Conservation (phyloP, 2,329 filamentous ascomycete genomes). For the Sclerotinia nivalis region DNA sequence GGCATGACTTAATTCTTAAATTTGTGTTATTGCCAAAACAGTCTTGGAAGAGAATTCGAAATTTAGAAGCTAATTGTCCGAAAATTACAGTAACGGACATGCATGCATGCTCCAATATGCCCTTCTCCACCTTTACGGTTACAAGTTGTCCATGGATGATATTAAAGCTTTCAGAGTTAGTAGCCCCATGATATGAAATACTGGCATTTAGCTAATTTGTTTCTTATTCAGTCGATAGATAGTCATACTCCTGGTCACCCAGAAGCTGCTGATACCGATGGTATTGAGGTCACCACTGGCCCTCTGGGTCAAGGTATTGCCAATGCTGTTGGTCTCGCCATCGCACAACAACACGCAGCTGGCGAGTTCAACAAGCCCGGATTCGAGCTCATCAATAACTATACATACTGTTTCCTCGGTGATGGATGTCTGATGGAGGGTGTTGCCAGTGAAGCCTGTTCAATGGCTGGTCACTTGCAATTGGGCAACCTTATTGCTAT, state of each 20-base stretch:
- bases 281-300: conserved; percentile 96
- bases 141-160: conserved; percentile 82
- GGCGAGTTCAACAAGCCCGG: conserved; percentile 96
- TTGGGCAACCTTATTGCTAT: conserved; percentile 95
- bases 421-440: conserved; percentile 99
- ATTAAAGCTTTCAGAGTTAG: conserved; percentile 94
- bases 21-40: neutral
- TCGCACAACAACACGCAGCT: conserved; percentile 89
- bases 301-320: conserved; percentile 96
- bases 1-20: neutral
- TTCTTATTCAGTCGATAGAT: conserved; percentile 49
- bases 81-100: conserved; percentile 78
- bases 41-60: neutral
- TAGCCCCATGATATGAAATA: neutral
- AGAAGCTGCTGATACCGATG: conserved; percentile 93
- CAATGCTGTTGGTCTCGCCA: conserved; percentile 97
- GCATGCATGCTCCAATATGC: conserved; percentile 99
- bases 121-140: conserved; percentile 95
- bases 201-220: conserved; percentile 17
- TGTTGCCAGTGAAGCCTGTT: conserved; percentile 89
- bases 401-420: conserved; percentile 96
- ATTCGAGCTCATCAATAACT: conserved; percentile 89
- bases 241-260: conserved; percentile 93
- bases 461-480: conserved; percentile 92
- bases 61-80: conserved; percentile 12